Conservation (phyloP, 495 filamentous ascomycete species). For the Neurospora tetrasperma region DNA sequence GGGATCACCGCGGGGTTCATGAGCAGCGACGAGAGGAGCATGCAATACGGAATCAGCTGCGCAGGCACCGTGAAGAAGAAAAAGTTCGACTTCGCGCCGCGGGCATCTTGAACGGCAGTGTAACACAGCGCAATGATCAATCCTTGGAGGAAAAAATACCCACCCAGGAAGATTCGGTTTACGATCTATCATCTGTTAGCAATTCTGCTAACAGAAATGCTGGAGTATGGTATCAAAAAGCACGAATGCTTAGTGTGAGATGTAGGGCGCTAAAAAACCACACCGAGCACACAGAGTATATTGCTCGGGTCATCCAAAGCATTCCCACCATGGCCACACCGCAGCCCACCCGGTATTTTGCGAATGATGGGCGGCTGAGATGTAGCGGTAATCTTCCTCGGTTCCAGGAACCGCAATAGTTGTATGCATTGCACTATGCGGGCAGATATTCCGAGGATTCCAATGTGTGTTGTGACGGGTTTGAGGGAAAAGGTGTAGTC, state of each 20-base stretch:
- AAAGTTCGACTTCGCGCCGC: slow-evolving; percentile 56
- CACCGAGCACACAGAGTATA: slow-evolving; percentile 50
- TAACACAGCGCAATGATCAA: slow-evolving; percentile 71
- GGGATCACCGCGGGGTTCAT: slow-evolving; percentile 33
- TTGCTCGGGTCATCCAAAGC: slow-evolving; percentile 72
- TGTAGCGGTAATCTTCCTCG: slow-evolving; percentile 93
- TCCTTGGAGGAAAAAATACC: slow-evolving; percentile 47
- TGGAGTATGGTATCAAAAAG: slow-evolving; percentile 3
- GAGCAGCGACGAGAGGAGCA: slow-evolving; percentile 61
- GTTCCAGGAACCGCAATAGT: slow-evolving; percentile 95
- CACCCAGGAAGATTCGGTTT: slow-evolving; percentile 40
- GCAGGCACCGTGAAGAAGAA: slow-evolving; percentile 70
- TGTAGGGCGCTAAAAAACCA: slow-evolving; percentile 84
- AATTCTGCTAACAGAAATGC: slow-evolving; percentile 3
- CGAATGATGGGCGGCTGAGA: slow-evolving; percentile 66
- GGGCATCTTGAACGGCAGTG: slow-evolving; percentile 73
- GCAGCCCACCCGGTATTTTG: slow-evolving; percentile 61
- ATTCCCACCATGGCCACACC: slow-evolving; percentile 86
- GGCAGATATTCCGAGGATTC: slow-evolving; percentile 84
- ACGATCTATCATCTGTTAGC: slow-evolving; percentile 29
- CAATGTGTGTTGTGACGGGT: slow-evolving; percentile 7
- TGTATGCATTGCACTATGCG: slow-evolving; percentile 62
- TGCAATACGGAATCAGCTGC: slow-evolving; percentile 63
- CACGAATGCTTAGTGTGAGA: slow-evolving; percentile 24
- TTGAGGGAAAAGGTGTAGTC: neutral